phyloP scores from a whole-genome alignment of 1,139 yeast genomes.

The Suhomyces yuchorum region DNA sequence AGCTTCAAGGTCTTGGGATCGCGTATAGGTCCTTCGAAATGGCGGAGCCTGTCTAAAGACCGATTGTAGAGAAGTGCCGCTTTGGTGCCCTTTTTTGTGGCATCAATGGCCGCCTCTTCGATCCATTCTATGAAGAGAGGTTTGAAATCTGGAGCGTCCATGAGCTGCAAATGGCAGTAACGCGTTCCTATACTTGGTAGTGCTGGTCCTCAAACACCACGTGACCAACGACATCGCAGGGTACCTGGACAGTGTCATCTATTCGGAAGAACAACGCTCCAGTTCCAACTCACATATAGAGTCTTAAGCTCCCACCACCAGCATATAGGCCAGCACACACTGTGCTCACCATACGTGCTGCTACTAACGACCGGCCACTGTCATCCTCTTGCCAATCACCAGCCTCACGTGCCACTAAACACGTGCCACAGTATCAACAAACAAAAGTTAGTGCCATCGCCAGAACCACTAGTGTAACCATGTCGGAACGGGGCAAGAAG shows the following conservation, averaged over 20 bases:
- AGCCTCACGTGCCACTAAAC: background rate
- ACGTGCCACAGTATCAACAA: background rate
- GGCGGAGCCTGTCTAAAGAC: conserved; percentile 50
- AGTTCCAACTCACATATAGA: too few relatives aligned
- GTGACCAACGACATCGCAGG: too few relatives aligned
- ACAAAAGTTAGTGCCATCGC: background rate
- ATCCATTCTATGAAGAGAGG: conserved; percentile 54
- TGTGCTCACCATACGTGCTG: too few relatives aligned
- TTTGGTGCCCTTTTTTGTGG: conserved; percentile 43
- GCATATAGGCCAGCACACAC: too few relatives aligned
- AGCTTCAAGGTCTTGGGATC: conserved; percentile 54
- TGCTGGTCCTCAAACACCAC: background rate
- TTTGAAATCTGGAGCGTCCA: conserved; percentile 24
- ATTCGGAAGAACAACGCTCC: too few relatives aligned
- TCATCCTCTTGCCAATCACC: too few relatives aligned
- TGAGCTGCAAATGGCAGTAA: conserved; percentile 1
- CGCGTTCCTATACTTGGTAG: background rate
- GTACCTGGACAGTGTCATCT: too few relatives aligned
- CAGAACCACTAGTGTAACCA: background rate
- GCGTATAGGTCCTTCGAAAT: conserved; percentile 42
- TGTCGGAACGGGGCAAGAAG: conserved; percentile 26
- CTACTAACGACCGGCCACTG: too few relatives aligned
- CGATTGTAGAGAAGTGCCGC: conserved; percentile 47
- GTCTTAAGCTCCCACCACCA: too few relatives aligned
- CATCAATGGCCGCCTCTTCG: conserved; percentile 47